Base-by-base conservation (phyloP, 192 early-diverging fungal genomes). In the Coemansia sp. region DNA sequence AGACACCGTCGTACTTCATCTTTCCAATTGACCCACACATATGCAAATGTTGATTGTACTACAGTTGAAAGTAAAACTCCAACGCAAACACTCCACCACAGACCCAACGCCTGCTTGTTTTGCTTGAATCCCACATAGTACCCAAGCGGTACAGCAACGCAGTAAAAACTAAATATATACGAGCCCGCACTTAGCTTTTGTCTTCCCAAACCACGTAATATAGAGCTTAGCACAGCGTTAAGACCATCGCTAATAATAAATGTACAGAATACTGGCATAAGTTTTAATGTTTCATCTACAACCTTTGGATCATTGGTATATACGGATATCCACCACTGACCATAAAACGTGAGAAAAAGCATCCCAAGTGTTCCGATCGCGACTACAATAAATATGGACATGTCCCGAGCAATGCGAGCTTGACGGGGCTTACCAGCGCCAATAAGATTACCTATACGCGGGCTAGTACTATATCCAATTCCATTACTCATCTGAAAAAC, bases 391-490 rank as follows among this genome's bases (percentile, higher is more conserved):
- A 83, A 36, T 6, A 89, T 75, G 9, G 86, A 86, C 22, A 84
- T 72, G 7, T 78, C 68, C 86, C 27, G 27, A 27, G 27, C 27
- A 27, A 27, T 27, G 27, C 27, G 27, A 27, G 27, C 27, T 27
- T 27, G 27, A 3, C 27, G 27, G 27, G 27, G 27, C 27, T 27
- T 27, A 27, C 27, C 27, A 3, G 27, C 27, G 7, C 91, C 91
- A 11, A 91, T 70, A 17, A 90, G 74, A 59, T 89, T 88, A 25
- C 90, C 94, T 30, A 95, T 89, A 17, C 95, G 84, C 51, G 90
- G 92, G 6, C 90, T 86, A 0, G 87, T 83, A 0, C 88, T 91
- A 25, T 95, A 86, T 20, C 89, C 80, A 27, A 96, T 78, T 2
- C 93, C 93, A 54, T 92, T 84, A 30, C 87, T 89, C 71, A 92